Percentiles rank a stretch among this genome's conserved stretches.
Conservation (phyloP, 169 alveolate species). For the Cryptosporidium felis region DNA sequence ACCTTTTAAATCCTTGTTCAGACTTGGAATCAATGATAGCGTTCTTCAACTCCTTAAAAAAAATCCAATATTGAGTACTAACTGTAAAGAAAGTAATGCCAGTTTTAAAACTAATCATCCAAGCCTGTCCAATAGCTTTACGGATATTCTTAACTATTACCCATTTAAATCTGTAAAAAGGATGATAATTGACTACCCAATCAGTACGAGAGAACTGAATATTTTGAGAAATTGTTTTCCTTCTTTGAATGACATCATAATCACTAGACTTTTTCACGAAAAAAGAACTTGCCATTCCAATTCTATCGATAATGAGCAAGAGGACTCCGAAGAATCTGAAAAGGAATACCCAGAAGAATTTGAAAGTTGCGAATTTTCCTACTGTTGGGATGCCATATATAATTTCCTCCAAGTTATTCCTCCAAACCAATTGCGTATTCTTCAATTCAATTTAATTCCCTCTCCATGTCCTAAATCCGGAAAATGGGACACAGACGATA, state of each 20-base stretch:
- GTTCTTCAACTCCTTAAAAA: background rate
- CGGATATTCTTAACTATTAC: background rate
- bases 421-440: constrained; percentile 62
- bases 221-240: constrained; percentile 51
- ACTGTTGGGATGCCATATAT: constrained; percentile 48
- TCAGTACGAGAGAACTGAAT: constrained; percentile 49
- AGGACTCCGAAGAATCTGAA: too few species aligned
- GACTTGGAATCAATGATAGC: constrained; percentile 41
- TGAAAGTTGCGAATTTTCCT: background rate
- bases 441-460: constrained; percentile 51
- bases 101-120: background rate
- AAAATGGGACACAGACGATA: constrained; percentile 36
- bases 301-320: too few species aligned
- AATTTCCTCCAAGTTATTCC: constrained; percentile 41
- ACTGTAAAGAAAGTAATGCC: background rate
- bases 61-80: background rate
- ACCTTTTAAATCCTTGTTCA: constrained; percentile 34
- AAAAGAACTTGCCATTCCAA: too few species aligned
- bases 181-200: constrained; percentile 48
- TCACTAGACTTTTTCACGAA: constrained; percentile 54
- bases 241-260: constrained; percentile 18
- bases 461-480: constrained; percentile 51
- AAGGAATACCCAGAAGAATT: background rate
- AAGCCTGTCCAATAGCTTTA: background rate
- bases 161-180: constrained; percentile 32